Evolutionary conservation across 2,329 filamentous ascomycete genomes (phyloP).

Genomic region (Boeremia exigua): DNA sequence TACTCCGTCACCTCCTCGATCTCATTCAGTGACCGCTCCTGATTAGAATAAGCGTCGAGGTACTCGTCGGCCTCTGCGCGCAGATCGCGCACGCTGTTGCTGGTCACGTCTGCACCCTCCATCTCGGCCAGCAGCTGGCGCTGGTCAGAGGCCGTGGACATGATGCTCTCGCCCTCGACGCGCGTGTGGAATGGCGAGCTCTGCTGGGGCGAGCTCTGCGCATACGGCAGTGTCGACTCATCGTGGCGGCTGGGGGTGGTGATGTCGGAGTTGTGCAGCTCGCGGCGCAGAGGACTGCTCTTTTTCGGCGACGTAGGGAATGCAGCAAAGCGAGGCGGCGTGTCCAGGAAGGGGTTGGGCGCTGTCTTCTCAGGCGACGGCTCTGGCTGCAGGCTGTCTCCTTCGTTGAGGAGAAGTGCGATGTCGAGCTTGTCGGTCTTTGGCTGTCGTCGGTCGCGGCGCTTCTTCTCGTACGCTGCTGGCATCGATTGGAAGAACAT

Average conservation of each 20-base stretch:
- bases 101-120: slow-evolving; percentile 31
- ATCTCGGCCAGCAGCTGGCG: slow-evolving; percentile 41
- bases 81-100: slow-evolving; percentile 37
- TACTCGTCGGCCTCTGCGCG: slow-evolving; percentile 44
- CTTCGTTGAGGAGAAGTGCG: slow-evolving; percentile 38
- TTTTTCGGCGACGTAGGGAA: slow-evolving; percentile 38
- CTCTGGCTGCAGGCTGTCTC: slow-evolving; percentile 41
- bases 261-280: slow-evolving; percentile 37
- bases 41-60: slow-evolving; percentile 41
- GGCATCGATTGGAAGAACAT: slow-evolving; percentile 47
- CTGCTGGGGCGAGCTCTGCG: slow-evolving; percentile 34
- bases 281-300: slow-evolving; percentile 44
- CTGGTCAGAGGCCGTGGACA: slow-evolving; percentile 40
- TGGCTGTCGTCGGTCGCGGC: slow-evolving; percentile 29
- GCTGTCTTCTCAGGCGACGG: slow-evolving; percentile 30
- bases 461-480: slow-evolving; percentile 32
- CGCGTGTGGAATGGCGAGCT: slow-evolving; percentile 45
- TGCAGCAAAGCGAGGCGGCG: slow-evolving; percentile 38
- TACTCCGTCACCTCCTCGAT: slow-evolving; percentile 46
- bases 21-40: slow-evolving; percentile 40
- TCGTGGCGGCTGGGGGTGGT: slow-evolving; percentile 31
- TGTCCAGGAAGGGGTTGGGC: slow-evolving; percentile 40
- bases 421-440: slow-evolving; percentile 40
- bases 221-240: slow-evolving; percentile 38
- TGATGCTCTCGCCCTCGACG: slow-evolving; percentile 33